These are phyloP conservation scores for Ogataea nitratoaversa DNA, from an alignment of 805 yeast genomes.

Conservation along the genomic window DNA sequence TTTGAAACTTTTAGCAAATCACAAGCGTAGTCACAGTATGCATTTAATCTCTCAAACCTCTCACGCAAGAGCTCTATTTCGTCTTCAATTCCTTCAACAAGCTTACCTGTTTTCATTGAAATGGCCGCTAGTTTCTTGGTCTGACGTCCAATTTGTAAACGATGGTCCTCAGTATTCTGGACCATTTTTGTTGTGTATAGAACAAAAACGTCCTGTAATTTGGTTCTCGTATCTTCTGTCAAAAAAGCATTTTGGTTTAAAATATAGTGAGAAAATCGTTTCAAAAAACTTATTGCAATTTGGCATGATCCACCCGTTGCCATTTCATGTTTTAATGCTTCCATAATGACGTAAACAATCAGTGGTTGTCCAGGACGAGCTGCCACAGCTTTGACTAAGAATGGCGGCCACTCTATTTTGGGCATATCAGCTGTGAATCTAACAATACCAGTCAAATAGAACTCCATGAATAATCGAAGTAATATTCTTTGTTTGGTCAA, in stretches of 20 bases:
- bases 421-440: conserved; percentile 40
- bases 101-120: conserved; percentile 64
- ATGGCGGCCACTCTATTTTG: conserved; percentile 40
- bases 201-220: conserved; percentile 35
- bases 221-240: conserved; percentile 22
- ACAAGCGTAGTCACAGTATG: conserved; percentile 40
- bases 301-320: conserved; percentile 25
- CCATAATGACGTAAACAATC: conserved; percentile 39
- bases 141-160: conserved; percentile 32
- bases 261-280: conserved; percentile 38
- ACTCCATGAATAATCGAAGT: conserved; percentile 52
- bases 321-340: conserved; percentile 39
- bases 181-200: conserved; percentile 42
- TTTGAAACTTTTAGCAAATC: conserved; percentile 35
- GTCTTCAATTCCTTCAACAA: conserved; percentile 33
- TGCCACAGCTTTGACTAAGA: conserved; percentile 31
- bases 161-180: conserved; percentile 32
- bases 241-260: conserved; percentile 30
- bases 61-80: conserved; percentile 25
- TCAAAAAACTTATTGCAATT: conserved; percentile 45
- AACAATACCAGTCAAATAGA: conserved; percentile 55
- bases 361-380: conserved; percentile 34
- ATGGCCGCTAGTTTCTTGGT: conserved; percentile 44
- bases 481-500: conserved; percentile 42
- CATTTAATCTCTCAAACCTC: conserved; percentile 39